These are phyloP conservation scores for Grosmannia serpens DNA, from an alignment of 2,329 filamentous ascomycete genomes.

Conservation along the genomic window DNA sequence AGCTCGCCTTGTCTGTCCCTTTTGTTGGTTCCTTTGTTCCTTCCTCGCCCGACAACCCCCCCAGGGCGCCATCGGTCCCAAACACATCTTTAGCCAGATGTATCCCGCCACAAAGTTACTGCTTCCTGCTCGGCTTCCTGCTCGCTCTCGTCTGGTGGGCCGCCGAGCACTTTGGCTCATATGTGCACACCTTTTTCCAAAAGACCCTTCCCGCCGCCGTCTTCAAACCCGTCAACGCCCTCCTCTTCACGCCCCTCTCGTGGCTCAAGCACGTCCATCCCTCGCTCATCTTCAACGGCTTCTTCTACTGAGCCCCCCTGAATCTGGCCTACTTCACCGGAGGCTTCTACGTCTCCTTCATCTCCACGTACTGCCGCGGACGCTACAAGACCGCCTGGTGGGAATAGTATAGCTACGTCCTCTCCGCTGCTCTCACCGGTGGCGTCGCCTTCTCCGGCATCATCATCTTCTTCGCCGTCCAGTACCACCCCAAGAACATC, in stretches of 20 bases:
- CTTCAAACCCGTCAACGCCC: background rate
- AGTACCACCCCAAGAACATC: constrained; percentile 3
- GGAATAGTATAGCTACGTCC: constrained; percentile 23
- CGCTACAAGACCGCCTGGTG: constrained; percentile 14
- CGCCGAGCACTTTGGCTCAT: background rate
- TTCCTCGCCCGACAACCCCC: no score
- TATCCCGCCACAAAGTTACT: constrained; percentile 6
- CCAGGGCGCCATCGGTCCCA: constrained; percentile 7
- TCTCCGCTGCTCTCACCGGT: constrained; percentile 19
- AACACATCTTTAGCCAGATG: constrained; percentile 6
- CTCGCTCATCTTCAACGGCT: constrained; percentile 5
- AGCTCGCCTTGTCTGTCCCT: no score
- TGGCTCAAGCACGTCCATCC: constrained; percentile 8
- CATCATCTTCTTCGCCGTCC: constrained; percentile 12
- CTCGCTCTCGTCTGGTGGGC: constrained; percentile 5
- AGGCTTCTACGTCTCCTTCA: constrained; percentile 13
- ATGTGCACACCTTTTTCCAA: background rate
- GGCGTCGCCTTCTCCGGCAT: constrained; percentile 21
- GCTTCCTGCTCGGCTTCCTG: constrained; percentile 9
- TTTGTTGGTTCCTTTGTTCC: no score
- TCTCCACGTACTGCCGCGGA: constrained; percentile 16
- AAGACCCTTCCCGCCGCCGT: background rate
- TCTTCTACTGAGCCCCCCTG: constrained; percentile 6
- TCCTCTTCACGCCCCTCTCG: background rate
- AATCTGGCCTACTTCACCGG: constrained; percentile 12